phyloP scores from a whole-genome alignment of 2,329 filamentous ascomycete species.

The Orbilia javanica region DNA sequence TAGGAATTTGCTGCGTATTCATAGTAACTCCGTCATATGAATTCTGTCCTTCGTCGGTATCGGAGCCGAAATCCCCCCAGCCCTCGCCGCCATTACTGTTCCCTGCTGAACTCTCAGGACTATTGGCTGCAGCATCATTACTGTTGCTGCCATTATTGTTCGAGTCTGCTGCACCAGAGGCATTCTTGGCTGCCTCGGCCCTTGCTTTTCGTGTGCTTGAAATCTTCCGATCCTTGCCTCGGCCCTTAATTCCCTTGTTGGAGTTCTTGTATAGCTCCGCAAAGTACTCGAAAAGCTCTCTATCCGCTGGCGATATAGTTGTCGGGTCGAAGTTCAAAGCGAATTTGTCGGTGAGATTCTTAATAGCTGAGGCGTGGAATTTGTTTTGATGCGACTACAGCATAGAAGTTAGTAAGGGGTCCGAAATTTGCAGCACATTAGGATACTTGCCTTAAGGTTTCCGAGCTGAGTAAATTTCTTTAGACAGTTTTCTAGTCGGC shows the following conservation, averaged over 20 bases:
- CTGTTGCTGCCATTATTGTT: conserved; percentile 30
- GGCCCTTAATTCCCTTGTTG: conserved; percentile 98
- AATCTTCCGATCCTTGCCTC: conserved; percentile 85
- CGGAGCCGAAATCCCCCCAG: conserved; percentile 52
- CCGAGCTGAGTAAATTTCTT: conserved; percentile 92
- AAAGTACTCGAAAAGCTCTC: conserved; percentile 86
- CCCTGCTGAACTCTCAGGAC: conserved; percentile 52
- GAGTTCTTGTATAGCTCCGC: conserved; percentile 92
- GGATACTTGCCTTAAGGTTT: conserved; percentile 80
- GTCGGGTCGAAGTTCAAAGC: conserved; percentile 74
- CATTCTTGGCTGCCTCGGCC: conserved; percentile 59
- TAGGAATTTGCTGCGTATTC: conserved; percentile 50
- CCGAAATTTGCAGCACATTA: conserved; percentile 12
- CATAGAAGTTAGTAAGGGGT: conserved; percentile 22
- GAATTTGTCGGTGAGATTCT: conserved; percentile 78
- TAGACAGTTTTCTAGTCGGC: conserved; percentile 83
- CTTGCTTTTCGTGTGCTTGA: conserved; percentile 60
- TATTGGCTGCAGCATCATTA: conserved; percentile 31
- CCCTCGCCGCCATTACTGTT: conserved; percentile 43
- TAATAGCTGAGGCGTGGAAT: conserved; percentile 83
- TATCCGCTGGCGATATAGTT: conserved; percentile 76
- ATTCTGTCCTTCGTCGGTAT: conserved; percentile 55
- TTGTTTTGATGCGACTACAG: conserved; percentile 88
- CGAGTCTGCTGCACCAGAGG: conserved; percentile 30
- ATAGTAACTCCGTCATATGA: conserved; percentile 52